A percentile compares a stretch with the other conserved stretches of the same genome.
Conservation (phyloP, 495 filamentous ascomycete genomes). For the Copromyces sp. region DNA sequence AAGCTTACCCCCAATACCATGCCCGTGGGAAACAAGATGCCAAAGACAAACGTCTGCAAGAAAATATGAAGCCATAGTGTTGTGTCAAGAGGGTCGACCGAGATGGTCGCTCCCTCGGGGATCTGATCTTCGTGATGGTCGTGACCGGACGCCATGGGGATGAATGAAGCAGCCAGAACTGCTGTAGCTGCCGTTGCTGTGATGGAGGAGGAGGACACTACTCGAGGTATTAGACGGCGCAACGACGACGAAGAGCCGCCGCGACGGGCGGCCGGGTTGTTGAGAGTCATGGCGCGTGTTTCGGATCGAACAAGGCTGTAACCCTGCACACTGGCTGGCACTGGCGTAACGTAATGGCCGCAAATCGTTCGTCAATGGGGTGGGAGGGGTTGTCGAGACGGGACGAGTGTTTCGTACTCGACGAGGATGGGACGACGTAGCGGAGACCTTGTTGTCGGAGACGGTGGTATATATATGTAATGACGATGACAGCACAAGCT, state of each 20-base stretch:
- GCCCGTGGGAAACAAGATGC: slow-evolving; percentile 82
- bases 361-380: background rate
- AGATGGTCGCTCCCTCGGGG: slow-evolving; percentile 63
- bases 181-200: slow-evolving; percentile 3
- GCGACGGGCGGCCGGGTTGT: background rate
- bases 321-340: background rate
- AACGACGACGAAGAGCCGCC: background rate
- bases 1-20: slow-evolving; percentile 84
- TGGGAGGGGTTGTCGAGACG: background rate
- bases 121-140: slow-evolving; percentile 69
- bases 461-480: background rate
- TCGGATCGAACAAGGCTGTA: background rate
- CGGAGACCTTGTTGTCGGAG: background rate
- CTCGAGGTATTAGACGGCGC: slow-evolving; percentile 3
- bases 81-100: slow-evolving; percentile 78
- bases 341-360: background rate
- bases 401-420: background rate
- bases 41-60: slow-evolving; percentile 78
- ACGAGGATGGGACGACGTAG: background rate
- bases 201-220: background rate
- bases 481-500: background rate
- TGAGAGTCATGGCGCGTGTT: slow-evolving; percentile 13
- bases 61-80: slow-evolving; percentile 92
- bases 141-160: slow-evolving; percentile 47
- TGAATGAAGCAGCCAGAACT: slow-evolving; percentile 13